phyloP scores from a whole-genome alignment of 2,329 filamentous ascomycete genomes.

The Aspergillus ibericus region DNA sequence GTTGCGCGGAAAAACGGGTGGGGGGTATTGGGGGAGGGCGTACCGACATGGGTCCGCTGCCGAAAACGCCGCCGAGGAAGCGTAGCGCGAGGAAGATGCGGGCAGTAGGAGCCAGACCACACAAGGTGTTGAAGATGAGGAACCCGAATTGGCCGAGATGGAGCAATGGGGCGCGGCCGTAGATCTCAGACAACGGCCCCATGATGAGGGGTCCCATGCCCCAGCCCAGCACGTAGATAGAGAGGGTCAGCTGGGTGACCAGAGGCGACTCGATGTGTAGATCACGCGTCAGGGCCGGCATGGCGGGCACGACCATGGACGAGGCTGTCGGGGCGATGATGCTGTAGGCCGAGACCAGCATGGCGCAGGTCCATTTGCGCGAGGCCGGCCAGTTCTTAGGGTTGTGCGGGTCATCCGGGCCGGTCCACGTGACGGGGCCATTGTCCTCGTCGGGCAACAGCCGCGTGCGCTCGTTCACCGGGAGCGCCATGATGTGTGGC shows the following conservation, averaged over 20 bases:
- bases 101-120: slow-evolving; percentile 37
- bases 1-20: no score
- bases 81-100: slow-evolving; percentile 50
- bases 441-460: background rate
- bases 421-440: background rate
- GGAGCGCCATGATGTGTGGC: background rate
- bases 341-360: slow-evolving; percentile 57
- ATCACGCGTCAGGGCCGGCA: slow-evolving; percentile 53
- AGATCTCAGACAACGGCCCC: slow-evolving; percentile 10
- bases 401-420: slow-evolving; percentile 48
- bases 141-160: slow-evolving; percentile 7
- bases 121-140: slow-evolving; percentile 5
- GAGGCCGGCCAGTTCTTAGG: slow-evolving; percentile 54
- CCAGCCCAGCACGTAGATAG: slow-evolving; percentile 57
- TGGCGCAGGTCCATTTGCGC: slow-evolving; percentile 59
- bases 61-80: slow-evolving; percentile 58
- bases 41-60: slow-evolving; percentile 54
- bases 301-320: slow-evolving; percentile 56
- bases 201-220: slow-evolving; percentile 30
- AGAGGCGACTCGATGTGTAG: slow-evolving; percentile 51
- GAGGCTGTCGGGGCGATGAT: slow-evolving; percentile 63
- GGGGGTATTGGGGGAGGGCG: slow-evolving; percentile 9
- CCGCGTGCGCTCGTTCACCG: background rate
- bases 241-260: slow-evolving; percentile 50
- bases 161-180: slow-evolving; percentile 6